Percentiles rank a stretch among this genome's conserved stretches.
Evolutionary conservation across 2,329 filamentous ascomycete species (phyloP).

Genomic region (Cladosporium sp.): DNA sequence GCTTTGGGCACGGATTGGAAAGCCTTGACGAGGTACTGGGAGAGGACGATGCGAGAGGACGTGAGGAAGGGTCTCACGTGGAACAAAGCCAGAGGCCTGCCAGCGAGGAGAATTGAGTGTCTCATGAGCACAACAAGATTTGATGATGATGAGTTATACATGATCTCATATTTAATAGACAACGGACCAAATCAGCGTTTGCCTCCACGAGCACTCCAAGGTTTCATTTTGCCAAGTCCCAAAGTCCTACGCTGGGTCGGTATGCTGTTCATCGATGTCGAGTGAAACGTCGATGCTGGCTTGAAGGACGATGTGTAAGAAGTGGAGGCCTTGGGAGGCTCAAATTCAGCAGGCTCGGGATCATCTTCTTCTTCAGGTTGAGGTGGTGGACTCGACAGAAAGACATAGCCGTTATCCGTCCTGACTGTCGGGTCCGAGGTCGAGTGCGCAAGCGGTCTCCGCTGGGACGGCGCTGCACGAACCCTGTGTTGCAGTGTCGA

Average conservation of each 20-base stretch:
- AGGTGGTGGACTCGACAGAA: constrained; percentile 46
- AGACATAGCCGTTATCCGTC: constrained; percentile 48
- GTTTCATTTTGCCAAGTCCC: constrained; percentile 52
- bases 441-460: constrained; percentile 26
- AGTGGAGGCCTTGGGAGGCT: constrained; percentile 13
- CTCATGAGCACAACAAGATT: not conserved
- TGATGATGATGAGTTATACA: not conserved
- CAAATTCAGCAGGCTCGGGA: constrained; percentile 26
- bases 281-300: constrained; percentile 46
- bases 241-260: constrained; percentile 47
- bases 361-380: not conserved
- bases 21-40: constrained; percentile 39
- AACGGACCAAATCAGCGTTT: not conserved
- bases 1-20: constrained; percentile 39
- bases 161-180: not conserved
- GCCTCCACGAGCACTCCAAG: constrained; percentile 43
- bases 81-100: constrained; percentile 7
- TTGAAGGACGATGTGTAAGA: constrained; percentile 27
- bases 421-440: constrained; percentile 28
- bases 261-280: constrained; percentile 42
- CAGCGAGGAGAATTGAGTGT: constrained; percentile 5
- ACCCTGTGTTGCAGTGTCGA: constrained; percentile 27
- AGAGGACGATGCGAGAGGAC: constrained; percentile 52
- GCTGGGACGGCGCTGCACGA: constrained; percentile 38
- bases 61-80: constrained; percentile 8